Evolutionary conservation across 2,329 filamentous ascomycete species (phyloP).

Genomic region (Aureobasidium pullulans): DNA sequence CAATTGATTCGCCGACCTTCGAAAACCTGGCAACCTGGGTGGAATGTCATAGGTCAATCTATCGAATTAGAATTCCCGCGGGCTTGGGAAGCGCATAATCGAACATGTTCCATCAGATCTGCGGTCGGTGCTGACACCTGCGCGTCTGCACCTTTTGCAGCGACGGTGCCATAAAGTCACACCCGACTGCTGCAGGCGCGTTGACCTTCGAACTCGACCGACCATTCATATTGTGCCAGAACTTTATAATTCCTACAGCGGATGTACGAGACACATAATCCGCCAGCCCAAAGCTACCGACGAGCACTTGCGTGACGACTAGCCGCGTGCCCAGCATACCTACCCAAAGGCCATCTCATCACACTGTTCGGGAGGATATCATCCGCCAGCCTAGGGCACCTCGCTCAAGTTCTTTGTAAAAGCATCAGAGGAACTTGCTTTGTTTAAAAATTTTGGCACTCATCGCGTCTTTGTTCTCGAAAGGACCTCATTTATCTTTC

Average conservation of each 20-base stretch:
- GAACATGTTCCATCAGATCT: slow-evolving; percentile 10
- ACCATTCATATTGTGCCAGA: slow-evolving; percentile 9
- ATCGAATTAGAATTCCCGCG: background rate
- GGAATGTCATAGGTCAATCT: slow-evolving; percentile 7
- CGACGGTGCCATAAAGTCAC: slow-evolving; percentile 11
- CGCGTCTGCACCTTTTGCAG: background rate
- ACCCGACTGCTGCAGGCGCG: slow-evolving; percentile 1
- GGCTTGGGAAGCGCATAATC: slow-evolving; percentile 9
- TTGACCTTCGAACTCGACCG: background rate
- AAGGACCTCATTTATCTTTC: slow-evolving; percentile 9
- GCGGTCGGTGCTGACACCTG: slow-evolving; percentile 1
- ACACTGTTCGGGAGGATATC: background rate
- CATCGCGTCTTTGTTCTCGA: slow-evolving; percentile 7
- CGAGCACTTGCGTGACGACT: slow-evolving; percentile 1
- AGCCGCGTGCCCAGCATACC: background rate
- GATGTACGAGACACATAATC: slow-evolving; percentile 2
- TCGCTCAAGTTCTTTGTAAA: background rate
- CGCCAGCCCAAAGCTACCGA: slow-evolving; percentile 5
- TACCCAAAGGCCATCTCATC: background rate
- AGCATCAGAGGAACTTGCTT: background rate
- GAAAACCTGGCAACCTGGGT: slow-evolving; percentile 1
- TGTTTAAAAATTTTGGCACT: background rate
- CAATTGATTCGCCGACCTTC: background rate
- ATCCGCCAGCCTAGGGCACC: background rate
- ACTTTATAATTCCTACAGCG: background rate